These are phyloP conservation scores for Cyclaneusma minus DNA, from an alignment of 2,329 filamentous ascomycete species.

Conservation along the genomic window DNA sequence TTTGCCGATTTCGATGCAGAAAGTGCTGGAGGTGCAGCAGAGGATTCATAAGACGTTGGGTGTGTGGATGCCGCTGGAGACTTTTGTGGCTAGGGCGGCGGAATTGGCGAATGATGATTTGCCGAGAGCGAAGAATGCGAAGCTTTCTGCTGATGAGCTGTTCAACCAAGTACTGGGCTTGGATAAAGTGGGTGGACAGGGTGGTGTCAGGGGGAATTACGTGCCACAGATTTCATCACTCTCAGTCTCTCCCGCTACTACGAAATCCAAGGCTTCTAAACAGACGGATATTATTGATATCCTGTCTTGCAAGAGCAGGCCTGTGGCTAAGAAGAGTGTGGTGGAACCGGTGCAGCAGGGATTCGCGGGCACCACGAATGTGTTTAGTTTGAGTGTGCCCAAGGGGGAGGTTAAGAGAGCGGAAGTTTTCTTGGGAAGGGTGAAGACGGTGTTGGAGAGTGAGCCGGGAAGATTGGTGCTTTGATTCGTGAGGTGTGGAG, in stretches of 20 bases:
- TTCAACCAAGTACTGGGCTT: slow-evolving; percentile 81
- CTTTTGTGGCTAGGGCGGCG: slow-evolving; percentile 72
- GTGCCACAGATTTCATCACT: slow-evolving; percentile 54
- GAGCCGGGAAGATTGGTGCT: slow-evolving; percentile 63
- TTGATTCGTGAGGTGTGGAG: slow-evolving; percentile 19
- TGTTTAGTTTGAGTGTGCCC: slow-evolving; percentile 70
- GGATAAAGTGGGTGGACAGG: slow-evolving; percentile 29
- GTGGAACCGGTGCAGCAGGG: slow-evolving; percentile 24
- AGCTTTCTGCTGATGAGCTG: slow-evolving; percentile 63
- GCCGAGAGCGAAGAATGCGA: slow-evolving; percentile 46
- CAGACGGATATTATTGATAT: slow-evolving; percentile 73
- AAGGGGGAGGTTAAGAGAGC: slow-evolving; percentile 71
- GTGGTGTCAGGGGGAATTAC: slow-evolving; percentile 47
- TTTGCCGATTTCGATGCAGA: slow-evolving; percentile 61
- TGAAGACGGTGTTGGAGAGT: slow-evolving; percentile 70
- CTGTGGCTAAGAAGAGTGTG: slow-evolving; percentile 16
- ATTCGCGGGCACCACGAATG: slow-evolving; percentile 45
- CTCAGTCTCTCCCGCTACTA: slow-evolving; percentile 24
- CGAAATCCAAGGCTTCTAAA: slow-evolving; percentile 22
- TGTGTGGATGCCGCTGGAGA: slow-evolving; percentile 67
- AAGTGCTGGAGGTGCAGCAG: slow-evolving; percentile 67
- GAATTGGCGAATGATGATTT: slow-evolving; percentile 80
- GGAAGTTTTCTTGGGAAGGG: slow-evolving; percentile 65
- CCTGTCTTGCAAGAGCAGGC: slow-evolving; percentile 35
- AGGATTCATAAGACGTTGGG: slow-evolving; percentile 65